Base-by-base conservation (phyloP, 2,329 filamentous ascomycete genomes). In the Sodiomyces alkalinus region DNA sequence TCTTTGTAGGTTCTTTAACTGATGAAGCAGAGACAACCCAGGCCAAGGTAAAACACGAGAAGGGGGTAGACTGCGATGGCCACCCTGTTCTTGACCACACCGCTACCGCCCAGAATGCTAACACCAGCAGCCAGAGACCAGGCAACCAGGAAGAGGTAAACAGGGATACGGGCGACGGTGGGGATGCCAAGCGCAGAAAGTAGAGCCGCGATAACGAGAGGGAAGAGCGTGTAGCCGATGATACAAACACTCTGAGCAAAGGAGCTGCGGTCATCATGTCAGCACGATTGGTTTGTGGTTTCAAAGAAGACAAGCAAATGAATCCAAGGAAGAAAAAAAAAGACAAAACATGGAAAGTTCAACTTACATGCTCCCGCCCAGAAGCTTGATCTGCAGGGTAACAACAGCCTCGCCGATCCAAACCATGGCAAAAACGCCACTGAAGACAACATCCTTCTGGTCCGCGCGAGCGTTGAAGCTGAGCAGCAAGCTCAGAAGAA, bases 191-290 rank as follows among this genome's bases (percentile, higher is more conserved):
- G 48, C 1, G 87, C 87, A 31, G 85, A 93, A 38, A 98, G 71
- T 28, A 94, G 60, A 2, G 87, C 75, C 6, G 92, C 92, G 41
- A 98, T 80, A 42, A 96, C 90, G 29, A 98, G 71, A 2, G 90
- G 90, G 58, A 98, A 98, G 31, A 98, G 71, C 1, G 90, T 98
- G 55, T 98, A 98, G 25, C 90, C 90, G 49, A 98, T 98, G 44
- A 98, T 92, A 53, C 86, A 96, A 41, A 98, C 72, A 33, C 85
- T 92, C 55, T 98, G 90, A 47, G 92, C 90, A 53, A 98, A 98
- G 12, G 90, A 94, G 45, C 87, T 96, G 48, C 28, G 17, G 17
- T 16, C 11, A 13, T n/a, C 16, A 4, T 2, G 17, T 27, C 7
- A 31, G 33, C 9, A 18, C 7, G 6, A 14, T 14, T 5, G 5